Evolutionary conservation across 805 yeast species (phyloP).

Genomic region (Saccharomyces kudriavzevii): DNA sequence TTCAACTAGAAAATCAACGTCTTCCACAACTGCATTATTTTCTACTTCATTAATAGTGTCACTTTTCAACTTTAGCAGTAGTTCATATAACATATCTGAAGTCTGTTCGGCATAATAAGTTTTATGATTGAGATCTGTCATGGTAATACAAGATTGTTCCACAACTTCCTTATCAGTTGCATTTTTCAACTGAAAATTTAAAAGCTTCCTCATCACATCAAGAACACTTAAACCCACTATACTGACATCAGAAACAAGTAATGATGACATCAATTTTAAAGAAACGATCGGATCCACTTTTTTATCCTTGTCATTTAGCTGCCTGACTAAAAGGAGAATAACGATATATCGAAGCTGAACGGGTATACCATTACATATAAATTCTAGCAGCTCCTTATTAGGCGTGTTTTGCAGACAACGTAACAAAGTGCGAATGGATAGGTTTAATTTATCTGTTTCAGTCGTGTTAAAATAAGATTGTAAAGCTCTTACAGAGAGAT

Average conservation of each 20-base stretch:
- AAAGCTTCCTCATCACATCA: slow-evolving; percentile 59
- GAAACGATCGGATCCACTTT: slow-evolving; percentile 21
- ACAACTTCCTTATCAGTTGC: slow-evolving; percentile 27
- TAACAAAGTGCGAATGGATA: slow-evolving; percentile 47
- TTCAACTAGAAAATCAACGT: slow-evolving; percentile 16
- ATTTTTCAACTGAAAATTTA: slow-evolving; percentile 39
- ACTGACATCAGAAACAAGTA: slow-evolving; percentile 70
- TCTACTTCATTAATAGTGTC: slow-evolving; percentile 5
- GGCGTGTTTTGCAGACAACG: slow-evolving; percentile 34
- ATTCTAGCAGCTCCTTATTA: slow-evolving; percentile 42
- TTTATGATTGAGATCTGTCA: slow-evolving; percentile 67
- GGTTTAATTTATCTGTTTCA: slow-evolving; percentile 50
- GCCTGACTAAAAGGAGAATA: slow-evolving; percentile 40
- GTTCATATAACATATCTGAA: slow-evolving; percentile 68
- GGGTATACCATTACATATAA: slow-evolving; percentile 70
- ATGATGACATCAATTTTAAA: slow-evolving; percentile 43
- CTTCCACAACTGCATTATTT: slow-evolving; percentile 8
- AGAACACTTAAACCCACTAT: slow-evolving; percentile 82
- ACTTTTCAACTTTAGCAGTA: slow-evolving; percentile 37
- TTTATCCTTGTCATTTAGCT: slow-evolving; percentile 21
- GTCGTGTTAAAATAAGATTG: slow-evolving; percentile 56
- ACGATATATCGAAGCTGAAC: slow-evolving; percentile 68
- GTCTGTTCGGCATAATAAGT: slow-evolving; percentile 82
- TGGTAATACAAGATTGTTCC: slow-evolving; percentile 44
- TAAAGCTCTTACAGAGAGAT: slow-evolving; percentile 37